phyloP scores from a whole-genome alignment of 805 yeast genomes.

The Metschnikowia drakensbergensis region DNA sequence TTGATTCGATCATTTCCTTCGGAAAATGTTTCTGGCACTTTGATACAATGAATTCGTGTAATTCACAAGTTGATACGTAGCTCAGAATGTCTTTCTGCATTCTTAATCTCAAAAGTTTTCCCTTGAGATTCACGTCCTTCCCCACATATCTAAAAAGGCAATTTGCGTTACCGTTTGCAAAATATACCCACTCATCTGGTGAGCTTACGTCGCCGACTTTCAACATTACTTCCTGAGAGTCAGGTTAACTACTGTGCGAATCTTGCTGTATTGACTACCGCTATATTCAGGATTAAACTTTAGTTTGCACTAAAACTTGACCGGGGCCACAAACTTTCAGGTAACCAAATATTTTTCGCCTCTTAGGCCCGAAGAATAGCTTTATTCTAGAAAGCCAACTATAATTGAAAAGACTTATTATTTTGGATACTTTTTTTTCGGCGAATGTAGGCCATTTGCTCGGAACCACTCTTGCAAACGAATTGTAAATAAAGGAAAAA shows the following conservation, averaged over 20 bases:
- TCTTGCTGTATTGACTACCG: not conserved
- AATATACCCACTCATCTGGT: constrained; percentile 39
- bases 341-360: not conserved
- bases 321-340: constrained; percentile 3
- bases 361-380: not conserved
- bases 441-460: not conserved
- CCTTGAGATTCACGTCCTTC: constrained; percentile 24
- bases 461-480: not conserved
- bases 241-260: not conserved
- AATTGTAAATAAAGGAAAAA: not conserved
- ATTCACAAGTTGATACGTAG: constrained; percentile 37
- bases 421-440: not conserved
- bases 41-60: constrained; percentile 38
- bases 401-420: no score
- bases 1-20: constrained; percentile 29
- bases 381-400: not conserved
- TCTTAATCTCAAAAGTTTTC: constrained; percentile 38
- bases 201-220: not conserved
- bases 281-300: not conserved
- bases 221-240: not conserved
- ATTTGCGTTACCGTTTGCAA: constrained; percentile 49
- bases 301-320: constrained; percentile 4
- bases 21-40: constrained; percentile 31
- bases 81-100: constrained; percentile 32
- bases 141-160: constrained; percentile 43